Conservation (phyloP, 352 stramenopile genomes). For the Phytophthora megakarya region DNA sequence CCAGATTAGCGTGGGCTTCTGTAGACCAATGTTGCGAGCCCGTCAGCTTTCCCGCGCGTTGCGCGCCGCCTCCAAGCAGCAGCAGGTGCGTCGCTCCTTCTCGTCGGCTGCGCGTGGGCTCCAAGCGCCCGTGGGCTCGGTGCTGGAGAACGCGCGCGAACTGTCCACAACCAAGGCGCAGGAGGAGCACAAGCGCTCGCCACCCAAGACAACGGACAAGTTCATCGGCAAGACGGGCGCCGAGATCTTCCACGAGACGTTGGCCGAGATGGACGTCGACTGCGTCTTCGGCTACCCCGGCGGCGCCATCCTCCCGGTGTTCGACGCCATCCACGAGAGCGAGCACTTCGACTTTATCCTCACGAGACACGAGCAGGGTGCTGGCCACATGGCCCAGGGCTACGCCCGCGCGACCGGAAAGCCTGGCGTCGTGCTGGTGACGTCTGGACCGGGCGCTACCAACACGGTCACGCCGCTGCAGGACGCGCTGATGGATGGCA, state of each 20-base stretch:
- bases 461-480: slow-evolving; percentile 95
- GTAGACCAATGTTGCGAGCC: slow-evolving; percentile 45
- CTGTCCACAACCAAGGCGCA: slow-evolving; percentile 46
- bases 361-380: slow-evolving; percentile 82
- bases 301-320: slow-evolving; percentile 93
- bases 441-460: slow-evolving; percentile 92
- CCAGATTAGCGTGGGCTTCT: slow-evolving; percentile 20
- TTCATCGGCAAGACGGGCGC: slow-evolving; percentile 93
- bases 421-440: slow-evolving; percentile 93
- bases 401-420: slow-evolving; percentile 86
- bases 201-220: slow-evolving; percentile 74
- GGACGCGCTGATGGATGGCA: slow-evolving; percentile 95
- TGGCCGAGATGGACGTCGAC: slow-evolving; percentile 90
- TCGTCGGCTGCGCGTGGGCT: slow-evolving; percentile 30
- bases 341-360: slow-evolving; percentile 84
- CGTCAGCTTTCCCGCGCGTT: slow-evolving; percentile 51
- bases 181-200: slow-evolving; percentile 39
- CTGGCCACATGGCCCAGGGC: slow-evolving; percentile 87
- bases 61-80: slow-evolving; percentile 36
- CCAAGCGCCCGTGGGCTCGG: slow-evolving; percentile 13
- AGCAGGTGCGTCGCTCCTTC: slow-evolving; percentile 30
- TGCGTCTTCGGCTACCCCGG: slow-evolving; percentile 95
- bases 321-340: slow-evolving; percentile 94
- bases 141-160: slow-evolving; percentile 26
- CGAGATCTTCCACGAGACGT: slow-evolving; percentile 94